A percentile compares a stretch with the other conserved stretches of the same genome.
Conservation (phyloP, 331 rosid genomes). For the Rhamnella rubrinervis region DNA sequence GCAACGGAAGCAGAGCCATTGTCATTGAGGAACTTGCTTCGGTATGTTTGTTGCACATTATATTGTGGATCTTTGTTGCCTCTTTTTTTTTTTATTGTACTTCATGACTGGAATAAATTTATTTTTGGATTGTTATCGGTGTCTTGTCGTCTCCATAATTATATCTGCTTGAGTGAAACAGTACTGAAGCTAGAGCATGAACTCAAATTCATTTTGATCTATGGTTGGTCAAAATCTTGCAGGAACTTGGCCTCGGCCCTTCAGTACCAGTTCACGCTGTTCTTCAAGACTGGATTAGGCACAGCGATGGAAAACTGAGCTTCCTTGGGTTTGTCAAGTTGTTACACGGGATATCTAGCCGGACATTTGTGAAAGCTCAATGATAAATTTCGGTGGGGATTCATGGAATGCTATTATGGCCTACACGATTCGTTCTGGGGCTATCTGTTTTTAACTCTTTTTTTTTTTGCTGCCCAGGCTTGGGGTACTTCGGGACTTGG, state of each 20-base stretch:
- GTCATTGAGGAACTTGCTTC: slow-evolving; percentile 92
- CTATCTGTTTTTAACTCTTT: neutral
- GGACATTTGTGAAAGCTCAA: slow-evolving; percentile 55
- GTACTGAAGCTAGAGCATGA: neutral
- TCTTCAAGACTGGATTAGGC: slow-evolving; percentile 95
- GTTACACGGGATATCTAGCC: slow-evolving; percentile 73
- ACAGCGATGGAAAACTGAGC: slow-evolving; percentile 87
- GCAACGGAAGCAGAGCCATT: slow-evolving; percentile 86
- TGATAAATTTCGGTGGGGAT: slow-evolving; percentile 31
- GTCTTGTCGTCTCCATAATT: too few species aligned
- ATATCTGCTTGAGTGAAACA: neutral
- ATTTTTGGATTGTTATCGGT: too few species aligned
- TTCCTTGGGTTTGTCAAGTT: slow-evolving; percentile 87
- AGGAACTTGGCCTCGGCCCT: slow-evolving; percentile 95
- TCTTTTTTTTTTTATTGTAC: too few species aligned
- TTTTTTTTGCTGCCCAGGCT: neutral
- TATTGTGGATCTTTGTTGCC: too few species aligned
- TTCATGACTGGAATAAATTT: too few species aligned
- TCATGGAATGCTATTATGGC: slow-evolving; percentile 28
- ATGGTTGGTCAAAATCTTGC: slow-evolving; percentile 6
- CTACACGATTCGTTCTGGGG: slow-evolving; percentile 17
- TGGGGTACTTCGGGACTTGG: slow-evolving; percentile 24
- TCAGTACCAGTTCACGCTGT: slow-evolving; percentile 88
- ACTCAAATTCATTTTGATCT: neutral
- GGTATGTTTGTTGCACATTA: slow-evolving; percentile 40